Base-by-base conservation (phyloP, 176 grass and related monocot species). In the Triticum urartu region DNA sequence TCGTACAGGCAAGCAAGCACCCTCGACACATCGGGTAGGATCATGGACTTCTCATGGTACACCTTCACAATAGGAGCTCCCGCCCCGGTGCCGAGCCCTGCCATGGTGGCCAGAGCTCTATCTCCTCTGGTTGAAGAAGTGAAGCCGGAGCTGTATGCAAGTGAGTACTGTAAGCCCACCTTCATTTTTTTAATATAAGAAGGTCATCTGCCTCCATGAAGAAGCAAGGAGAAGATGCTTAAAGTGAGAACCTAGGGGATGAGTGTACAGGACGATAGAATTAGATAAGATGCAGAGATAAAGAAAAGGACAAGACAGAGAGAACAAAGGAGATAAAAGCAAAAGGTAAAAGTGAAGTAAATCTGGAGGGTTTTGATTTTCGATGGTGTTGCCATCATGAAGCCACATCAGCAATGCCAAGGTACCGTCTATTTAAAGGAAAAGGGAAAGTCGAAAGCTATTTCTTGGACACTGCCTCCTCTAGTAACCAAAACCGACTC, bases 151-250 rank as follows among this genome's bases (percentile, higher is more conserved):
- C 18, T 9, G 34, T 84, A 48, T 64, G 10, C 30, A 87, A 43
- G 79, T 77, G 20, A 66, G 65, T 61, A 54, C 64, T 63, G 25
- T 72, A 61, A 86, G 34, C 63, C 65, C 52, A n/a, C 61, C 72
- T 54, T 72, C 45, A 67, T 9, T 79, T 75, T 73, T 66, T 74
- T 87, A 95, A 89, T 89, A 90, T 91, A 84, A 72, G 87, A 76
- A 83, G 81, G 60, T 75, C 87, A 15, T 83, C 61, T 83, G 88
- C 67, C 94, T 87, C 56, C 30, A 12, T 26, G 64, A 78, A 18
- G 86, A 98, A 95, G 93, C 93, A 98, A 98, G 92, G 93, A 84
- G 40, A 83, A 93, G 93, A 95, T 98, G 86, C 93, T 76, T 83
- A 83, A 85, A 93, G 86, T 70, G 85, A 66, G 32, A 80, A 50